A percentile compares a stretch with the other conserved stretches of the same genome.
Conservation (phyloP, 495 filamentous ascomycete species). For the Eremomyces bilateralis region DNA sequence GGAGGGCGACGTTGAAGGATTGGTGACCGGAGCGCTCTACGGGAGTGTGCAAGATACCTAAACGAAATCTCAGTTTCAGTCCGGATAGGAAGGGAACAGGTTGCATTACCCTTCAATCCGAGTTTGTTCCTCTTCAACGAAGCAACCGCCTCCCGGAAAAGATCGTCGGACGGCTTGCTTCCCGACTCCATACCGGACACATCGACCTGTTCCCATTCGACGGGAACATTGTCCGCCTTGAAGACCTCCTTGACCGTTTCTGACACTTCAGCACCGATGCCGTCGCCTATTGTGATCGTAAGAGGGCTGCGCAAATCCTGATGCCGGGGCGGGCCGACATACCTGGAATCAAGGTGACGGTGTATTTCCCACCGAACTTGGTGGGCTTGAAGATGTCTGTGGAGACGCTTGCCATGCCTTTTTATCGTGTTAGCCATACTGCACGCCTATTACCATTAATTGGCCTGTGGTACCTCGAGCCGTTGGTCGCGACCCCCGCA, state of each 20-base stretch:
- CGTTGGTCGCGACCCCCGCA: slow-evolving; percentile 29
- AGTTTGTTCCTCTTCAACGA: slow-evolving; percentile 96
- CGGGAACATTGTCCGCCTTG: slow-evolving; percentile 96
- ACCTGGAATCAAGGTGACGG: slow-evolving; percentile 91
- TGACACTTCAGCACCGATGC: slow-evolving; percentile 93
- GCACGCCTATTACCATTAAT: slow-evolving; percentile 7
- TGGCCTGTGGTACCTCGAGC: slow-evolving; percentile 19
- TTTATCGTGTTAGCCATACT: slow-evolving; percentile 1
- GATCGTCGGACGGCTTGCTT: slow-evolving; percentile 73
- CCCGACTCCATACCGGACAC: slow-evolving; percentile 80
- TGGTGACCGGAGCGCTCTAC: slow-evolving; percentile 94
- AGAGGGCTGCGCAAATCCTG: neutral
- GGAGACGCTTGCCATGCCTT: slow-evolving; percentile 44
- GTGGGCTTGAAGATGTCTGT: slow-evolving; percentile 93
- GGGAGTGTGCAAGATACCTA: slow-evolving; percentile 82
- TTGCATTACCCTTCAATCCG: slow-evolving; percentile 53
- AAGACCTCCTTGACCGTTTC: slow-evolving; percentile 97
- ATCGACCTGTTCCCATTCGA: slow-evolving; percentile 97
- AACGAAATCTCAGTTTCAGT: slow-evolving; percentile 6
- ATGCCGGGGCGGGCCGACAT: slow-evolving; percentile 9
- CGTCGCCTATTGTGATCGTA: slow-evolving; percentile 39
- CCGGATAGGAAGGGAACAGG: neutral
- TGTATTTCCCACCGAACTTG: slow-evolving; percentile 98
- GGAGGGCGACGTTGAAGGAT: slow-evolving; percentile 97
- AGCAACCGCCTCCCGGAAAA: slow-evolving; percentile 83